Percentiles rank a stretch among this genome's conserved stretches.
These are phyloP conservation scores for Henckelia pumila DNA, from an alignment of 257 asterid species.

Conservation along the genomic window DNA sequence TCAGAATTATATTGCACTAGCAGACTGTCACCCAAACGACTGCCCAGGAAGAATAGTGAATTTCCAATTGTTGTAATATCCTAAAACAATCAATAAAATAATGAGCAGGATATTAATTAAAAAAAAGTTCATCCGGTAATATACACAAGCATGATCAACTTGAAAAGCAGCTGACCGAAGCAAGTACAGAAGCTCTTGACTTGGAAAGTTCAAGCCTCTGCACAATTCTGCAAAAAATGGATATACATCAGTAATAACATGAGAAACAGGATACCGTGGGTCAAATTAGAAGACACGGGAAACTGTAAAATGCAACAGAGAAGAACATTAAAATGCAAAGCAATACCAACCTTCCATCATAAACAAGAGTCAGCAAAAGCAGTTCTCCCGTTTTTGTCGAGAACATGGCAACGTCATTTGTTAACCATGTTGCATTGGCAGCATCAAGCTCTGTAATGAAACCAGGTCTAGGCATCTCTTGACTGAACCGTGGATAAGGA, in stretches of 20 bases:
- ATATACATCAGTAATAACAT: slow-evolving; percentile 12
- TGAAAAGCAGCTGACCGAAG: slow-evolving; percentile 65
- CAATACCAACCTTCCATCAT: slow-evolving; percentile 81
- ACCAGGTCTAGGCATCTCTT: slow-evolving; percentile 75
- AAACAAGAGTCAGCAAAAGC: slow-evolving; percentile 79
- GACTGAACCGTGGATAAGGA: slow-evolving; percentile 47
- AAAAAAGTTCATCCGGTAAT: slow-evolving; percentile 16
- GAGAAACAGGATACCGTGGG: slow-evolving; percentile 10
- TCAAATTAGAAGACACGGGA: slow-evolving; percentile 1
- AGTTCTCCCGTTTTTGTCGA: slow-evolving; percentile 94
- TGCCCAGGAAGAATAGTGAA: slow-evolving; percentile 87
- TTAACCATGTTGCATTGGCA: slow-evolving; percentile 85
- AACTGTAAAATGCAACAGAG: slow-evolving; percentile 22
- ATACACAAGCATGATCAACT: slow-evolving; percentile 27
- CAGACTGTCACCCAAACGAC: slow-evolving; percentile 96
- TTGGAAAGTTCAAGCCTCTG: slow-evolving; percentile 91
- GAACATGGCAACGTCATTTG: slow-evolving; percentile 90
- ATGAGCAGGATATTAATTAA: slow-evolving; percentile 14
- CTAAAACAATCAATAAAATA: slow-evolving; percentile 37
- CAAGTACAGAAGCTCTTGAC: slow-evolving; percentile 95
- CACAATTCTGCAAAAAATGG: slow-evolving; percentile 64
- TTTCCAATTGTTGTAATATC: slow-evolving; percentile 84
- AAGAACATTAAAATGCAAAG: no score
- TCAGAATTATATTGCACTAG: slow-evolving; percentile 90
- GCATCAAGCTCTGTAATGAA: slow-evolving; percentile 89